Conservation (phyloP, 768 basidiomycete species). For the Cystobasidium ongulense region DNA sequence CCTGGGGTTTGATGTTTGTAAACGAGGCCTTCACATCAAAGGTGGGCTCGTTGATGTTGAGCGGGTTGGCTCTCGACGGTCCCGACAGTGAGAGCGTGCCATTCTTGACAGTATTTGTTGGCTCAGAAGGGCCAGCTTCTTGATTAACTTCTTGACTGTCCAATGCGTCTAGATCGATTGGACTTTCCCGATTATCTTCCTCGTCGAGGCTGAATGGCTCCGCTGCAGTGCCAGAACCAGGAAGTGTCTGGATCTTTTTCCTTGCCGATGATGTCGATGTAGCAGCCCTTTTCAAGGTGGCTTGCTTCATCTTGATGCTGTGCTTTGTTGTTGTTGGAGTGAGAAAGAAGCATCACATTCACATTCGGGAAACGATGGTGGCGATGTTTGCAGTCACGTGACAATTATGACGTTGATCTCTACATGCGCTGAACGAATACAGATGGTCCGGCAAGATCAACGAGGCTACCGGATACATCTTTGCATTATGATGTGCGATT, state of each 20-base stretch:
- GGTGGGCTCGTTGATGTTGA: slow-evolving; percentile 23
- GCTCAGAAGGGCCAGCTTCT: background rate
- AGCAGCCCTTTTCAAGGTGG: background rate
- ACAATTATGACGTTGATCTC: too few relatives aligned
- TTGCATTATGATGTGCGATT: too few relatives aligned
- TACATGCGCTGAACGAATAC: too few relatives aligned
- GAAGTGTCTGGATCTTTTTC: background rate
- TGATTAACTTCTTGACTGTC: background rate
- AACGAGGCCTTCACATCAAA: slow-evolving; percentile 12
- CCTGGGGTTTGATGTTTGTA: slow-evolving; percentile 1
- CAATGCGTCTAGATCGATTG: background rate
- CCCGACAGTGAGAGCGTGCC: background rate
- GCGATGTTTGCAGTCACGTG: too few relatives aligned
- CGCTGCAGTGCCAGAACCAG: background rate
- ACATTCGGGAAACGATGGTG: too few relatives aligned
- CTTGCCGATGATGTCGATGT: background rate
- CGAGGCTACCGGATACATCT: too few relatives aligned
- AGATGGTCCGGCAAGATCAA: too few relatives aligned
- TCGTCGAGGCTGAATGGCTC: background rate
- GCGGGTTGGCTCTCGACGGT: slow-evolving; percentile 4
- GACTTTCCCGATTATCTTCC: background rate
- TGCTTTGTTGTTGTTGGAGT: too few relatives aligned
- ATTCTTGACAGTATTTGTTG: background rate
- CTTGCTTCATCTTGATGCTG: background rate
- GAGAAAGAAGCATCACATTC: too few relatives aligned